Evolutionary conservation across 331 rosid genomes (phyloP).

Genomic region (Malus hybrid): DNA sequence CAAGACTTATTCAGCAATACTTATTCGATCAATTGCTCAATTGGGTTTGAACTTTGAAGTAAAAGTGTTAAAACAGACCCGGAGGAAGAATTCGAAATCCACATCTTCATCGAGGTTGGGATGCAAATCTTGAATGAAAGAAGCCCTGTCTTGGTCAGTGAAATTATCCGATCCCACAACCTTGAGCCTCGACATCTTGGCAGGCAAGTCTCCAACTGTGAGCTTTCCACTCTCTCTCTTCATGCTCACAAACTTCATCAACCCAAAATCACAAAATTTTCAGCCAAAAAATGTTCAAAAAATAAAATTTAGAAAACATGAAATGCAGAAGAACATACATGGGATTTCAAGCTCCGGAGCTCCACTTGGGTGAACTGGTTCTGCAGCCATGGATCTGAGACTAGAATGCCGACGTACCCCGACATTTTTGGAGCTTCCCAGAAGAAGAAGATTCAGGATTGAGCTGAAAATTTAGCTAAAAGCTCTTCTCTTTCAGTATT

Average conservation of each 20-base stretch:
- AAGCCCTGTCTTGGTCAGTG: conserved; percentile 80
- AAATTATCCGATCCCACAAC: conserved; percentile 78
- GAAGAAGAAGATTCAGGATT: background rate
- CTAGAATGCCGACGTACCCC: conserved; percentile 56
- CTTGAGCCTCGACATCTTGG: conserved; percentile 83
- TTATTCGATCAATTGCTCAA: background rate
- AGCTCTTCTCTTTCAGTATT: background rate
- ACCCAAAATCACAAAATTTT: background rate
- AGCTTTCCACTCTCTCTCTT: conserved; percentile 82
- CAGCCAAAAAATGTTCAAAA: background rate
- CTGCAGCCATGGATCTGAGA: conserved; percentile 66
- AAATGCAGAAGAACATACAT: conserved; percentile 16
- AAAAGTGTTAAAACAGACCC: conserved; percentile 30
- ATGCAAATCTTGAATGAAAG: conserved; percentile 61
- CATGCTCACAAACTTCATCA: conserved; percentile 72
- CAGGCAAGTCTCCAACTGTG: conserved; percentile 68
- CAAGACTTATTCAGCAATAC: background rate
- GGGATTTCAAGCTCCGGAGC: conserved; percentile 54
- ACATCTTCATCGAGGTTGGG: conserved; percentile 71
- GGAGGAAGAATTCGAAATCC: conserved; percentile 90
- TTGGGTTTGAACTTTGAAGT: background rate
- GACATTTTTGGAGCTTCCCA: conserved; percentile 25
- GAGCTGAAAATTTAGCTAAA: background rate
- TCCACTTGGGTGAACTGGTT: conserved; percentile 66
- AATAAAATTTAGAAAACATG: background rate